A percentile compares a stretch with the other conserved stretches of the same genome.
Conservation (phyloP, 1,284 basidiomycete species). For the Volvariella volvacea region DNA sequence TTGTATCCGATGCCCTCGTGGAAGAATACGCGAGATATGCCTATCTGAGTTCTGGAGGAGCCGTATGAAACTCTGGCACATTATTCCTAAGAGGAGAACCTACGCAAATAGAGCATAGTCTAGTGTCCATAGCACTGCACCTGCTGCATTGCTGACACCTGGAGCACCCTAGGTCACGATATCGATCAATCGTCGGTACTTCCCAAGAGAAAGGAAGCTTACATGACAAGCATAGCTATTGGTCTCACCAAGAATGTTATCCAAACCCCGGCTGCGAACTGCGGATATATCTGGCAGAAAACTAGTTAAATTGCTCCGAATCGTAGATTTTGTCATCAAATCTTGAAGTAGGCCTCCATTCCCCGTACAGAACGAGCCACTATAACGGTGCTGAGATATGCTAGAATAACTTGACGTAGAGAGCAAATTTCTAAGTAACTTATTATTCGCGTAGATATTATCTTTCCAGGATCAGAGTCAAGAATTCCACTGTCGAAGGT, state of each 20-base stretch:
- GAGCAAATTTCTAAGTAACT: constrained; percentile 3
- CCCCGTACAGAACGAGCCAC: constrained; percentile 49
- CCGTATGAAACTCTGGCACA: too few species aligned
- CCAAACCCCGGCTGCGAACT: constrained; percentile 37
- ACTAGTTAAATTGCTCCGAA: constrained; percentile 48
- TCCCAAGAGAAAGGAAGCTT: constrained; percentile 10
- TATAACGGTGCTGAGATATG: constrained; percentile 59
- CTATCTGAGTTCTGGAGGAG: constrained; percentile 24
- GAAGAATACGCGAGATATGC: constrained; percentile 34
- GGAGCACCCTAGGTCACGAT: constrained; percentile 46
- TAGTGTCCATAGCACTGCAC: constrained; percentile 62
- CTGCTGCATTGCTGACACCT: constrained; percentile 62
- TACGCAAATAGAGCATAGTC: constrained; percentile 55
- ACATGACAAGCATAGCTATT: constrained; percentile 46
- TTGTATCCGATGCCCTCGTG: constrained; percentile 43
- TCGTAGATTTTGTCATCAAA: constrained; percentile 53
- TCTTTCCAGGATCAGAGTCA: constrained; percentile 26
- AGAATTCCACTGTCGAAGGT: constrained; percentile 39
- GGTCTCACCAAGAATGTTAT: constrained; percentile 58
- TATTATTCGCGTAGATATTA: constrained; percentile 31
- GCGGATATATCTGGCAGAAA: constrained; percentile 46
- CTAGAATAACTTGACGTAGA: constrained; percentile 22
- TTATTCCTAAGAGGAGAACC: constrained; percentile 10
- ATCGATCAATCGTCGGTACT: constrained; percentile 1
- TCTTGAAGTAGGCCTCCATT: constrained; percentile 42